Evolutionary conservation across 805 yeast species (phyloP).

Genomic region (Peterozyma toletana): DNA sequence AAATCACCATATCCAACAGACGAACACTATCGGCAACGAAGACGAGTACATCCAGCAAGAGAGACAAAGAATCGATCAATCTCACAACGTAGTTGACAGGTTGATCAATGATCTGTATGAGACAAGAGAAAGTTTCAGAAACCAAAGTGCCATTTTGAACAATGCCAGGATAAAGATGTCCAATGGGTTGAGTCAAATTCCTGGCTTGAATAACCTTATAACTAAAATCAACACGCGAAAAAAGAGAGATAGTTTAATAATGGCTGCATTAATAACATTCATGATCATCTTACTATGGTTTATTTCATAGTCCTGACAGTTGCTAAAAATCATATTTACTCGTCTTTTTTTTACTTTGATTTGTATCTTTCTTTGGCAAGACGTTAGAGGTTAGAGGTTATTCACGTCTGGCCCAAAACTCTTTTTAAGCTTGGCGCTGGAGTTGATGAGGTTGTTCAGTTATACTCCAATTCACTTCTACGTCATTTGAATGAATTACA

Average conservation of each 20-base stretch:
- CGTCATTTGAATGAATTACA: no score
- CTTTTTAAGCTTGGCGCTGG: no score
- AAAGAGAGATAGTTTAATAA: constrained; percentile 79
- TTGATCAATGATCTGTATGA: constrained; percentile 80
- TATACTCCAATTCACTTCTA: no score
- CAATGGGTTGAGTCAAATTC: constrained; percentile 59
- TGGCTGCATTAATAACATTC: constrained; percentile 63
- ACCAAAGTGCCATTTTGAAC: constrained; percentile 61
- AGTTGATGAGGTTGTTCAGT: no score
- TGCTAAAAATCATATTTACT: no score
- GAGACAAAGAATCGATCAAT: constrained; percentile 60
- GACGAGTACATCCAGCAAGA: constrained; percentile 78
- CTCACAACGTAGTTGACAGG: constrained; percentile 72
- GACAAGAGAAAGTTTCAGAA: constrained; percentile 76
- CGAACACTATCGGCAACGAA: constrained; percentile 28
- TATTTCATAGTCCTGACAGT: background rate
- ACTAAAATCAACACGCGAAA: constrained; percentile 81
- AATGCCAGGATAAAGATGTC: constrained; percentile 59
- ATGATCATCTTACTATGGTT: constrained; percentile 63
- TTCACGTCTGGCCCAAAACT: no score
- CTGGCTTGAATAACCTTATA: constrained; percentile 74
- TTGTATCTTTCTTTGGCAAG: no score
- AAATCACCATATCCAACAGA: constrained; percentile 43
- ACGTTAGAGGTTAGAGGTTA: no score
- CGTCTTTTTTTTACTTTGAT: no score